phyloP scores from a whole-genome alignment of 1,284 basidiomycete genomes.

The Cryptococcus jaspeensis region DNA sequence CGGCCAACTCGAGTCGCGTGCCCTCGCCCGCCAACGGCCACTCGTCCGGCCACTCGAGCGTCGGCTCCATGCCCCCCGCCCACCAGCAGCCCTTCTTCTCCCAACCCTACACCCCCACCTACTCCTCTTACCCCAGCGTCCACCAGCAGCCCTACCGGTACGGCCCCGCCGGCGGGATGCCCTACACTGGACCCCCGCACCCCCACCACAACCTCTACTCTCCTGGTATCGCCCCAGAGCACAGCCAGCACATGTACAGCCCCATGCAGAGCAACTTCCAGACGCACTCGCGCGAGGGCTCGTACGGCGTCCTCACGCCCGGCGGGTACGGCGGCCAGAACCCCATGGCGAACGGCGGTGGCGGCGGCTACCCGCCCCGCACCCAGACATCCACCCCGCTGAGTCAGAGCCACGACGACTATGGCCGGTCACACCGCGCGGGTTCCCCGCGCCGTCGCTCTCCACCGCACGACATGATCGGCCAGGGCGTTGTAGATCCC shows the following conservation, averaged over 20 bases:
- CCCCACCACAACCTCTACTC: conserved; percentile 41
- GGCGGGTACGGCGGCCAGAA: conserved; percentile 33
- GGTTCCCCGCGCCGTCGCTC: conserved; percentile 27
- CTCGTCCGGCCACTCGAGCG: conserved; percentile 32
- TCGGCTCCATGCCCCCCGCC: conserved; percentile 29
- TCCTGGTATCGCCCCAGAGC: conserved; percentile 35
- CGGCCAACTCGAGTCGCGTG: conserved; percentile 40
- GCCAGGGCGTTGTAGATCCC: conserved; percentile 39
- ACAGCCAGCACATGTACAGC: conserved; percentile 42
- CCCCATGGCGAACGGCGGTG: conserved; percentile 26
- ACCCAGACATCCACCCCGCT: conserved; percentile 45
- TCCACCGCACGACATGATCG: conserved; percentile 37
- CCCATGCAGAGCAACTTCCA: conserved; percentile 36
- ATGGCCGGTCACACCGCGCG: conserved; percentile 28
- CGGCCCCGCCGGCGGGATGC: conserved; percentile 30
- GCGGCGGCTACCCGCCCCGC: conserved; percentile 34
- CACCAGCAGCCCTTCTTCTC: conserved; percentile 40
- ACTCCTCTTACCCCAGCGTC: conserved; percentile 28
- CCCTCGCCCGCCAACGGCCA: conserved; percentile 47
- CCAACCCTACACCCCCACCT: conserved; percentile 37
- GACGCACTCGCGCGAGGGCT: conserved; percentile 41
- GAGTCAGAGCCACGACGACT: conserved; percentile 31
- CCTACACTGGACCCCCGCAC: conserved; percentile 28
- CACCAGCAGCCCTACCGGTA: conserved; percentile 35
- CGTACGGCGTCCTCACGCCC: conserved; percentile 36